These are phyloP conservation scores for Paecilomyces variotii DNA, from an alignment of 2,329 filamentous ascomycete genomes.

Conservation along the genomic window DNA sequence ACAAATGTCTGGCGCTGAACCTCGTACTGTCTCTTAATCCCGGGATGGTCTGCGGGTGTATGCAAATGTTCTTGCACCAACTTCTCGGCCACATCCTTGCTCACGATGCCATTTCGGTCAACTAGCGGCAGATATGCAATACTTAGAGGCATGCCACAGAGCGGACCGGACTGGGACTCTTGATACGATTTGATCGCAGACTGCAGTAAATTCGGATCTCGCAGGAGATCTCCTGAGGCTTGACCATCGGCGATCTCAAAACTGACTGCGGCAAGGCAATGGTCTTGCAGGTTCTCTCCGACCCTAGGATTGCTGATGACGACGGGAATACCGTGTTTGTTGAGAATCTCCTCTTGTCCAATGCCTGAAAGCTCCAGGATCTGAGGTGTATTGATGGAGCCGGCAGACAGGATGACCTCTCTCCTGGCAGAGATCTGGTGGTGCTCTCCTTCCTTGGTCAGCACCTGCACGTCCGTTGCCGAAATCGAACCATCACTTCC, in stretches of 20 bases:
- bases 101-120: constrained; percentile 11
- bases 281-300: constrained; percentile 46
- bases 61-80: constrained; percentile 3
- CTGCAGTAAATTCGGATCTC: constrained; percentile 13
- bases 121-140: constrained; percentile 18
- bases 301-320: constrained; percentile 39
- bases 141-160: constrained; percentile 16
- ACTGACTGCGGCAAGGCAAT: constrained; percentile 26
- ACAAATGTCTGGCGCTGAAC: constrained; percentile 9
- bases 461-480: constrained; percentile 13
- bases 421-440: constrained; percentile 27
- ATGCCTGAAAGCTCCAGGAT: constrained; percentile 55
- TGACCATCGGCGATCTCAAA: constrained; percentile 16
- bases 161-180: constrained; percentile 12
- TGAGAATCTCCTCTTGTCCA: constrained; percentile 40
- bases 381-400: constrained; percentile 49
- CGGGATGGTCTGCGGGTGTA: neutral
- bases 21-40: constrained; percentile 7
- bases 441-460: constrained; percentile 13
- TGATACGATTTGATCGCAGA: constrained; percentile 15
- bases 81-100: constrained; percentile 2
- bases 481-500: constrained; percentile 13
- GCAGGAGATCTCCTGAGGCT: constrained; percentile 16
- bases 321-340: constrained; percentile 33
- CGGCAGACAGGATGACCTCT: constrained; percentile 55